These are phyloP conservation scores for Pseudevernia furfuracea DNA, from an alignment of 495 filamentous ascomycete genomes.

Conservation along the genomic window DNA sequence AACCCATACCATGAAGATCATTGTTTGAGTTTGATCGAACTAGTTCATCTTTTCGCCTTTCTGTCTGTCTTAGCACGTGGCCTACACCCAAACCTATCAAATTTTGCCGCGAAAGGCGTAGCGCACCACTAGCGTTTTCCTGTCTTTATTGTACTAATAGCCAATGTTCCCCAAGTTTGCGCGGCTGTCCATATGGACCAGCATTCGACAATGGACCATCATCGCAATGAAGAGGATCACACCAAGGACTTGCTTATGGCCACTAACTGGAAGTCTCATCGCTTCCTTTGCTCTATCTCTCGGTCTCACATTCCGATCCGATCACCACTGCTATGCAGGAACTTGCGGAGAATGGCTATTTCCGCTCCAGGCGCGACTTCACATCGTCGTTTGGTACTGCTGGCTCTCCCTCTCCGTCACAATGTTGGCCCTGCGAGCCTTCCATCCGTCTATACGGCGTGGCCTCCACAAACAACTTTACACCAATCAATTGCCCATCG, in stretches of 20 bases:
- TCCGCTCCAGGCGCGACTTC: conserved; percentile 31
- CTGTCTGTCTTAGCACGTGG: not conserved
- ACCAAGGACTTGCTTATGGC: conserved; percentile 34
- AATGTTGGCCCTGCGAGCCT: conserved; percentile 28
- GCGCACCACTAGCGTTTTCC: not conserved
- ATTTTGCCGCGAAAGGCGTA: not conserved
- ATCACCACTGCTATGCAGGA: conserved; percentile 32
- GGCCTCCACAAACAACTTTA: conserved; percentile 21
- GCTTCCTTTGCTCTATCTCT: conserved; percentile 31
- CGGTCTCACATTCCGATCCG: conserved; percentile 31
- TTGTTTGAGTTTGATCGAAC: not conserved
- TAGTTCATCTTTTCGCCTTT: not conserved
- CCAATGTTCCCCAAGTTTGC: not conserved
- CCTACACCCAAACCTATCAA: not conserved
- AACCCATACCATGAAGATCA: not conserved
- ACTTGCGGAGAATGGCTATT: conserved; percentile 33
- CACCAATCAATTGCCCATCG: conserved; percentile 23
- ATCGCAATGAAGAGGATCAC: conserved; percentile 22
- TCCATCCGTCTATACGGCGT: conserved; percentile 28
- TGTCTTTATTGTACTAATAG: not conserved
- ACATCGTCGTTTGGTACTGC: conserved; percentile 31
- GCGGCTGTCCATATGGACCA: not conserved
- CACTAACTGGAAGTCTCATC: conserved; percentile 27
- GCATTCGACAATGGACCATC: not conserved
- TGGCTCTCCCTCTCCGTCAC: conserved; percentile 31